Percentiles rank a stretch among this genome's conserved stretches.
phyloP scores from a whole-genome alignment of 1,284 basidiomycete genomes.

The Coriolopsis trogii region DNA sequence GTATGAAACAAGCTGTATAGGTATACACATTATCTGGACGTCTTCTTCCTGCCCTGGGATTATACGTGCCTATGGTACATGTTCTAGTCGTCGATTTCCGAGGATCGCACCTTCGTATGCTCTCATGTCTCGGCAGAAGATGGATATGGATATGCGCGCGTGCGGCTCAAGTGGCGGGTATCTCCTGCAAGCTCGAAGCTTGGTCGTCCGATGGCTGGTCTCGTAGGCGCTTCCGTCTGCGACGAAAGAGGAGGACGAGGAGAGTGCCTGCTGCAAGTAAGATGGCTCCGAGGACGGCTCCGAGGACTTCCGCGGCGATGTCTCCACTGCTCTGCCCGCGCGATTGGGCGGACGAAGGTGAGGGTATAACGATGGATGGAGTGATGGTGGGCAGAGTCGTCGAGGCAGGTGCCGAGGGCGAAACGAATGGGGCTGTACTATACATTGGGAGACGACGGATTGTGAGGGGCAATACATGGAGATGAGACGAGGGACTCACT shows the following conservation, averaged over 20 bases:
- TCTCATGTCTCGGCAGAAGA: too few species aligned
- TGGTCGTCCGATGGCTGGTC: not conserved
- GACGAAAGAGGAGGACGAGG: slow-evolving; percentile 8
- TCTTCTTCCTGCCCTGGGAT: not conserved
- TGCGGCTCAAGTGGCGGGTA: too few species aligned
- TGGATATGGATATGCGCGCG: too few species aligned
- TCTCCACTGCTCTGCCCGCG: slow-evolving; percentile 21
- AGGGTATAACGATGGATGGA: slow-evolving; percentile 21
- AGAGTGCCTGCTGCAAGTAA: slow-evolving; percentile 12
- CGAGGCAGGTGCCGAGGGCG: slow-evolving; percentile 22
- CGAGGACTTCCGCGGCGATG: slow-evolving; percentile 28
- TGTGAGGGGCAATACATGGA: not conserved
- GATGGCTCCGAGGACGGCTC: slow-evolving; percentile 22
- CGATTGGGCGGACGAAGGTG: not conserved
- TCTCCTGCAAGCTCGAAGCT: too few species aligned
- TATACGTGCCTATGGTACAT: slow-evolving; percentile 1
- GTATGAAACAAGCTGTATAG: too few species aligned
- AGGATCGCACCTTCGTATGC: too few species aligned
- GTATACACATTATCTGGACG: not conserved
- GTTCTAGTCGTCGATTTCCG: too few species aligned
- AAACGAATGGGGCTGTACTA: slow-evolving; percentile 27
- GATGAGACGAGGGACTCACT: slow-evolving; percentile 11
- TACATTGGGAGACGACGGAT: not conserved
- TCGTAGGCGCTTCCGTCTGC: slow-evolving; percentile 15
- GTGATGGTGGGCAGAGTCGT: slow-evolving; percentile 22